Base-by-base conservation (phyloP, 1,284 basidiomycete species). In the Apiotrichum porosum region DNA sequence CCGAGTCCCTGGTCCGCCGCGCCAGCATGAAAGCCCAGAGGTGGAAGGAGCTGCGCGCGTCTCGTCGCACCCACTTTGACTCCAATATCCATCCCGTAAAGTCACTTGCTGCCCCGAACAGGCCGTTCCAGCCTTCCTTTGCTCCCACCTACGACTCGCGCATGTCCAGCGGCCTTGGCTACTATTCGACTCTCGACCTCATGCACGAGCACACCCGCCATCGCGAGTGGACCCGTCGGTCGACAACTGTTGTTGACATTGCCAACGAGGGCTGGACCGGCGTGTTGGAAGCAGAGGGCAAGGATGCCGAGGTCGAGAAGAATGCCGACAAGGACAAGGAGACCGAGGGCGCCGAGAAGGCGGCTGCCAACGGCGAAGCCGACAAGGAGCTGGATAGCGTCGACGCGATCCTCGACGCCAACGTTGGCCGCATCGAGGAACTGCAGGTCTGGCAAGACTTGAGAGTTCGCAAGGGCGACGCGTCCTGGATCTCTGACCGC, bases 141-240 rank as follows among this genome's bases (percentile, higher is more conserved):
- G 68, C 61, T 3, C 65, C 68, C 2, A 62, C 50, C 6, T 68
- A 52, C 45, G 66, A 71, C 47, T 68, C 69, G 17, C 51, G 54
- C 10, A 32, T 44, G 12, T 52, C 59, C 3, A 45, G 58, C 9
- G 61, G 60, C 10, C 44, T 60, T 22, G 68, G 67, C 12, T 68
- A 63, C 44, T 64, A 60, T 40, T 42, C 53, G 12, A 66, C 68
- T 0, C 22, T 66, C 15, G 58, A 61, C 33, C 56, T 54, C 5
- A 68, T 69, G 66, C 66, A 66, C 47, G 63, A 68, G 52, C 48
- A 53, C 13, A 49, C 60, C 6, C 51, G 65, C 18, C 53, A 61
- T 42, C 44, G 44, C 6, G 44, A 51, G 31, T 66, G 61, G 61
- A 40, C 24, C 13, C 17, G 12, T 15, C 30, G 37, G 9, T 32